Evolutionary conservation across 371 early-diverging fungal species (phyloP).

Genomic region (Rhizopus delemar): DNA sequence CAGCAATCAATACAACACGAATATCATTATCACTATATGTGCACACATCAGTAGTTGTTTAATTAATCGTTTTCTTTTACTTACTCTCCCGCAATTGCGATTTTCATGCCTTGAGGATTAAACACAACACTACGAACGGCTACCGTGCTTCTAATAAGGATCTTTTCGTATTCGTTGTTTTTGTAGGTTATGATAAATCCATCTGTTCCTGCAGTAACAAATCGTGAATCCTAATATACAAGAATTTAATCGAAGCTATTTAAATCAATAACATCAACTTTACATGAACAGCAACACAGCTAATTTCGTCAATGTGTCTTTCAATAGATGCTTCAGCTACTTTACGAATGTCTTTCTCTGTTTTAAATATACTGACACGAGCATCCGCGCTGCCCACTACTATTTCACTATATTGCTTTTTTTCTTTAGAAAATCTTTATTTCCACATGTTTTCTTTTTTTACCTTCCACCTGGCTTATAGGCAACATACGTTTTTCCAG

Average conservation of each 20-base stretch:
- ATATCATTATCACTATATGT: constrained; percentile 37
- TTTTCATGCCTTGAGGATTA: constrained; percentile 32
- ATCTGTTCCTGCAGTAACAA: constrained; percentile 41
- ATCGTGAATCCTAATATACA: constrained; percentile 16
- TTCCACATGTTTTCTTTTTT: not conserved
- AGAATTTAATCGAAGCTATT: not conserved
- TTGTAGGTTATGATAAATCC: constrained; percentile 36
- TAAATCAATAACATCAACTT: not conserved
- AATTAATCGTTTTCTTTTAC: constrained; percentile 4
- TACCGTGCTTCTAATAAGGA: constrained; percentile 37
- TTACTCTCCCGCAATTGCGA: constrained; percentile 52
- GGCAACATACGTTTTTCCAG: constrained; percentile 9
- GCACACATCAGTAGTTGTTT: not conserved
- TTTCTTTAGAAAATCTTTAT: not conserved
- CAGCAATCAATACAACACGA: constrained; percentile 35
- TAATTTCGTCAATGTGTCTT: constrained; percentile 23
- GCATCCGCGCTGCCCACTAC: constrained; percentile 23
- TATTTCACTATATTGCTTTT: constrained; percentile 12
- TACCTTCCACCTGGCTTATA: constrained; percentile 29
- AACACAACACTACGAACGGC: constrained; percentile 38
- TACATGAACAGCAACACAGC: constrained; percentile 22
- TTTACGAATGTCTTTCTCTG: constrained; percentile 15
- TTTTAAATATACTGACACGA: constrained; percentile 23
- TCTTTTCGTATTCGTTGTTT: constrained; percentile 29
- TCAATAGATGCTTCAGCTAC: constrained; percentile 9